phyloP scores from a whole-genome alignment of 1,284 basidiomycete species.

The Gymnopus androsaceus region DNA sequence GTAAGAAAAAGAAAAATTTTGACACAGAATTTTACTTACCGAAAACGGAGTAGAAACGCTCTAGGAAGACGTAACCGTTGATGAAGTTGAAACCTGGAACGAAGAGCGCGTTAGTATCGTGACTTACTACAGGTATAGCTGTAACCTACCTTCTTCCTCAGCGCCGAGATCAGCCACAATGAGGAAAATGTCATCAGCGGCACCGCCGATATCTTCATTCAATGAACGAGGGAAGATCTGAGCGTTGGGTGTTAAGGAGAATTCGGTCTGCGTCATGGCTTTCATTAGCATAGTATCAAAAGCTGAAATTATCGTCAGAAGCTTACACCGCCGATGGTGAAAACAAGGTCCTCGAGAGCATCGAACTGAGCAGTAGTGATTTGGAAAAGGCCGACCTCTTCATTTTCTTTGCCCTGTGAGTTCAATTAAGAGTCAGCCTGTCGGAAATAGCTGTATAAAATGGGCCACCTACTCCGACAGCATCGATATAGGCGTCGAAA shows the following conservation, averaged over 20 bases:
- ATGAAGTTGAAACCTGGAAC: constrained; percentile 4
- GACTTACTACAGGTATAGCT: background rate
- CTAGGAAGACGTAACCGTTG: constrained; percentile 7
- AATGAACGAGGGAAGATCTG: constrained; percentile 61
- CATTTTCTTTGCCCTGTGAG: constrained; percentile 32
- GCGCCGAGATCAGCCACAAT: constrained; percentile 50
- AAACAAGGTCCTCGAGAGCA: constrained; percentile 42
- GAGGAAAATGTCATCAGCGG: constrained; percentile 51
- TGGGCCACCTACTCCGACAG: constrained; percentile 54
- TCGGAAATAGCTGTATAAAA: constrained; percentile 36
- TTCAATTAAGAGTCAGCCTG: too few species aligned
- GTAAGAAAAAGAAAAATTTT: too few species aligned
- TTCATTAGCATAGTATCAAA: constrained; percentile 24
- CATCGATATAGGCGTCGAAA: constrained; percentile 47
- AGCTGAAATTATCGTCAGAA: constrained; percentile 3
- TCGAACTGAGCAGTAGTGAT: constrained; percentile 40
- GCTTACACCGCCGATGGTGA: constrained; percentile 44
- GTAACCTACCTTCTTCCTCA: too few species aligned
- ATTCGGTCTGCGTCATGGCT: constrained; percentile 32
- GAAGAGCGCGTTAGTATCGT: background rate
- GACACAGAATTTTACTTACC: too few species aligned
- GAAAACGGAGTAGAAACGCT: constrained; percentile 54
- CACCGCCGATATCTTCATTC: constrained; percentile 53
- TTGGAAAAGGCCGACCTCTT: constrained; percentile 43
- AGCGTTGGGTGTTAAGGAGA: constrained; percentile 55